Evolutionary conservation across 1,284 basidiomycete species (phyloP).

Genomic region (Cystobasidium slooffiae): DNA sequence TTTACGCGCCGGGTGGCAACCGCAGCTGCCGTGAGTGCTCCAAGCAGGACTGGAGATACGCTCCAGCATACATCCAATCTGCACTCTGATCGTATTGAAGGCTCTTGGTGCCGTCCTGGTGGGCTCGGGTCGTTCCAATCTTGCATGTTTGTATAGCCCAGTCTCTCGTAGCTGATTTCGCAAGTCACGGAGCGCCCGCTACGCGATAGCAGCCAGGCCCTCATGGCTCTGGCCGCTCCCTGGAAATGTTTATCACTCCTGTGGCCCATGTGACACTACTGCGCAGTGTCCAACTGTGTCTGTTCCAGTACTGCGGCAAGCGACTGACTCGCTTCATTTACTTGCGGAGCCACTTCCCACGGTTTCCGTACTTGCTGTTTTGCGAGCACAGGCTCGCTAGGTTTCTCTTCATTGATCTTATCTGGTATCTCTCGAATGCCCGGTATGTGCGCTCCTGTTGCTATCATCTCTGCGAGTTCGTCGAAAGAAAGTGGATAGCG

Average conservation of each 20-base stretch:
- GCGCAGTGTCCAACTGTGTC: not conserved
- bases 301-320: conserved; percentile 5
- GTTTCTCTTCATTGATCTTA: conserved; percentile 44
- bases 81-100: no score
- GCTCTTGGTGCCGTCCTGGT: no score
- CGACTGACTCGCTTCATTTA: conserved; percentile 1
- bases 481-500: conserved; percentile 52
- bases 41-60: no score
- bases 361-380: conserved; percentile 46
- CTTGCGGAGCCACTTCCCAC: conserved; percentile 47
- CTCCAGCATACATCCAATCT: no score
- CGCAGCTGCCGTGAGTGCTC: no score
- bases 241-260: not conserved
- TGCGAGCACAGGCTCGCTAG: conserved; percentile 43
- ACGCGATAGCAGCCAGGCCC: no score
- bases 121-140: no score
- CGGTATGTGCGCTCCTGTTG: conserved; percentile 49
- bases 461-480: conserved; percentile 50
- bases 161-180: not conserved
- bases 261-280: not conserved
- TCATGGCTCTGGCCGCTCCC: no score
- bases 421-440: conserved; percentile 52
- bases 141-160: no score
- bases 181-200: no score
- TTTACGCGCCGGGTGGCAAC: no score